These are phyloP conservation scores for Stachybotrys chlorohalonatus DNA, from an alignment of 2,329 filamentous ascomycete genomes.

Conservation along the genomic window DNA sequence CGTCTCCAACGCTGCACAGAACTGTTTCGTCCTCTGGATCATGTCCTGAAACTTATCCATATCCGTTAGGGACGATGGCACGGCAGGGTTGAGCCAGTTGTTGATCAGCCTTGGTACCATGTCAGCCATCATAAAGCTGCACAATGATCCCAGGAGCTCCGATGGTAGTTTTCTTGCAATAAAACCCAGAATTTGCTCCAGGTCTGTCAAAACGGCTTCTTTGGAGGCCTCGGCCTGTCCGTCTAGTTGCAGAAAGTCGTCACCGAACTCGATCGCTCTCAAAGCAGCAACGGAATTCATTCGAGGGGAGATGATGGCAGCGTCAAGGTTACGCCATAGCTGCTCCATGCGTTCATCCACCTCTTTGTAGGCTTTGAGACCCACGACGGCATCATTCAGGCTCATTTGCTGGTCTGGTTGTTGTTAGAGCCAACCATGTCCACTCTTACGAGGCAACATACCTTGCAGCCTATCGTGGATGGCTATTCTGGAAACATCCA, in stretches of 20 bases:
- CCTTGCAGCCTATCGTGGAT: constrained; percentile 45
- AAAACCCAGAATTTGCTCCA: constrained; percentile 42
- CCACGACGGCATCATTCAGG: constrained; percentile 44
- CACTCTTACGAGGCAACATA: constrained; percentile 17
- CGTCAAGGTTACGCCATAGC: constrained; percentile 55
- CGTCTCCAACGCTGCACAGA: constrained; percentile 54
- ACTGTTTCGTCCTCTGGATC: constrained; percentile 53
- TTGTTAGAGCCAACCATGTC: constrained; percentile 7
- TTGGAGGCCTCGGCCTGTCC: constrained; percentile 36
- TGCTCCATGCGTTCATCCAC: constrained; percentile 49
- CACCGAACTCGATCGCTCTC: constrained; percentile 30
- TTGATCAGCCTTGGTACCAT: constrained; percentile 60
- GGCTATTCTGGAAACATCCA: constrained; percentile 41
- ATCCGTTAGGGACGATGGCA: constrained; percentile 65
- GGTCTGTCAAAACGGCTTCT: constrained; percentile 42
- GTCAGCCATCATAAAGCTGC: constrained; percentile 59
- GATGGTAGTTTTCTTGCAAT: constrained; percentile 42
- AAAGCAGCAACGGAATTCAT: constrained; percentile 31
- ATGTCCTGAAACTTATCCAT: constrained; percentile 63
- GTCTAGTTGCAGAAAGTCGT: constrained; percentile 31
- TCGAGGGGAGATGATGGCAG: constrained; percentile 50
- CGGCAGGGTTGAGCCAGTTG: constrained; percentile 64
- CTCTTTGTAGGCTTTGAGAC: constrained; percentile 50
- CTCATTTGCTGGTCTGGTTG: constrained; percentile 39
- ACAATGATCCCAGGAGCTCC: constrained; percentile 51